These are phyloP conservation scores for Silene vulgaris DNA, from an alignment of 179 eudicot species.

Conservation along the genomic window DNA sequence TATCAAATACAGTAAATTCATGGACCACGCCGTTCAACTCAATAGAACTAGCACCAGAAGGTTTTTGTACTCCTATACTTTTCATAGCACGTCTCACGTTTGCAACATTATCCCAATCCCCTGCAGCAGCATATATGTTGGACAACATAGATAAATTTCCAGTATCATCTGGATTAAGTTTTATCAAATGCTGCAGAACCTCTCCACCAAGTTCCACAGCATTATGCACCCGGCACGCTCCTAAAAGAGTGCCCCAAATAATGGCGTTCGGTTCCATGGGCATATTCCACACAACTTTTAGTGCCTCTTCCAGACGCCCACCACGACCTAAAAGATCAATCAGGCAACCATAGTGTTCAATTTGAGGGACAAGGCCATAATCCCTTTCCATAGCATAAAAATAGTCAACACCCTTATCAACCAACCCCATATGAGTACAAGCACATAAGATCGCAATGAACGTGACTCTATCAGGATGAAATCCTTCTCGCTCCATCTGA, in stretches of 20 bases:
- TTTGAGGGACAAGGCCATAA: conserved; percentile 32
- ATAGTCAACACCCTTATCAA: conserved; percentile 33
- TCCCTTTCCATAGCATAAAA: conserved; percentile 39
- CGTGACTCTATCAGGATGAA: conserved; percentile 23
- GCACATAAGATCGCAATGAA: conserved; percentile 27
- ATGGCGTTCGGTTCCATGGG: conserved; percentile 40
- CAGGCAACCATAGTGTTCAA: conserved; percentile 45
- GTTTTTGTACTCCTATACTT: conserved; percentile 29
- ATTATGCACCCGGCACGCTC: conserved; percentile 44
- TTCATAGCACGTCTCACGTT: conserved; percentile 37
- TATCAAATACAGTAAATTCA: conserved; percentile 25
- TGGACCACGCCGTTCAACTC: conserved; percentile 37
- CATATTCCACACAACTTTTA: conserved; percentile 33
- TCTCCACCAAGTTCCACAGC: conserved; percentile 33
- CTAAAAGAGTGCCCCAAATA: conserved; percentile 43
- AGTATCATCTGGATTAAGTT: conserved; percentile 29
- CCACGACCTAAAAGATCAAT: conserved; percentile 47
- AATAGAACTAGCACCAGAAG: conserved; percentile 40
- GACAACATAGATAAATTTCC: conserved; percentile 38
- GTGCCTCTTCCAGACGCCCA: conserved; percentile 38
- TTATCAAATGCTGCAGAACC: conserved; percentile 27
- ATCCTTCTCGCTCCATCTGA: conserved; percentile 21
- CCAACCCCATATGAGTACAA: conserved; percentile 43
- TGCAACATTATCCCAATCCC: conserved; percentile 41
- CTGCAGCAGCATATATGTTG: conserved; percentile 39